phyloP scores from a whole-genome alignment of 139 green algal species.

The Chlamydomonas sp. region DNA sequence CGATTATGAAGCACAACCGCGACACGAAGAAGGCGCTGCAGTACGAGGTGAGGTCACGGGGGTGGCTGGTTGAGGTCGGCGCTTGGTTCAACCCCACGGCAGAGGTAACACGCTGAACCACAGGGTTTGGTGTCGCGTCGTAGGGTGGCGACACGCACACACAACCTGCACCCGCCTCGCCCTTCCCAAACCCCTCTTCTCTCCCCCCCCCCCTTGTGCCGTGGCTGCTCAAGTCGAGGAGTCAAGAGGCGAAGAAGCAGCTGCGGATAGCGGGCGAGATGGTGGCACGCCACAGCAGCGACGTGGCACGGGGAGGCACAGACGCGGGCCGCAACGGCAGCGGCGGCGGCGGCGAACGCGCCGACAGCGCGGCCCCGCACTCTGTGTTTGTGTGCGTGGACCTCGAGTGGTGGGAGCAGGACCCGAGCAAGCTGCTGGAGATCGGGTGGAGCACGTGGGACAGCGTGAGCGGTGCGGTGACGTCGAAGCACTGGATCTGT shows the following conservation, averaged over 20 bases:
- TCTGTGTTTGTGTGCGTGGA: constrained; percentile 13
- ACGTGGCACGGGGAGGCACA: background rate
- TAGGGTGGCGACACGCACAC: no score
- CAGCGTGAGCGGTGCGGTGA: constrained; percentile 10
- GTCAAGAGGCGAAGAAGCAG: background rate
- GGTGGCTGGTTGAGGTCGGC: no score
- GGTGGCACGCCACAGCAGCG: background rate
- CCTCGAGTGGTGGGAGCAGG: constrained; percentile 20
- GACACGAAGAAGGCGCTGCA: background rate
- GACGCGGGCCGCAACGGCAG: background rate
- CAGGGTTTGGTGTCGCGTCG: no score
- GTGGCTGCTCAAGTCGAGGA: no score
- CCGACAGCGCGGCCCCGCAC: background rate
- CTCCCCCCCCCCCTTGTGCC: no score
- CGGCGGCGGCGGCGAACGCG: background rate
- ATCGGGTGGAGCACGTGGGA: constrained; percentile 31
- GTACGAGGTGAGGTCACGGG: background rate
- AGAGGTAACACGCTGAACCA: no score
- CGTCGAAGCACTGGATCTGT: constrained; percentile 29
- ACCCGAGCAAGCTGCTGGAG: constrained; percentile 22
- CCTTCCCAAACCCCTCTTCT: no score
- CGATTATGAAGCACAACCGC: constrained; percentile 5
- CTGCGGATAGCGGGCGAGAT: background rate
- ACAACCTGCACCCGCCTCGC: no score
- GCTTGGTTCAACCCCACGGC: no score